Evolutionary conservation across 2,329 filamentous ascomycete genomes (phyloP).

Genomic region (Pyrenophora graminea): DNA sequence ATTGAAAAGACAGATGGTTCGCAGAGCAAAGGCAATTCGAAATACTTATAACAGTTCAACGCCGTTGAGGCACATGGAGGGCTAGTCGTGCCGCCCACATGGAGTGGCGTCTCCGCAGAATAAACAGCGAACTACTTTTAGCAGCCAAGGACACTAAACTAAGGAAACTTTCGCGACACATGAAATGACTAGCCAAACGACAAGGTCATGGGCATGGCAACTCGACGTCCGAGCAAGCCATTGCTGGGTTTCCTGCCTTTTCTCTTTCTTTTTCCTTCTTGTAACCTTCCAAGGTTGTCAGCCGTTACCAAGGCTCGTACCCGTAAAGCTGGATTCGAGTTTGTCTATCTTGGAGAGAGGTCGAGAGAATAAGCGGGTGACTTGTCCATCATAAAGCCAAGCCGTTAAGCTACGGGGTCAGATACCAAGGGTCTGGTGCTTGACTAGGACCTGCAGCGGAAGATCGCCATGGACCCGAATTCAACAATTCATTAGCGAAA

Average conservation of each 20-base stretch:
- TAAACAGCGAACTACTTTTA: slow-evolving; percentile 21
- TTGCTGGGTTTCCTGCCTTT: background rate
- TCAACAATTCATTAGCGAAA: slow-evolving; percentile 1
- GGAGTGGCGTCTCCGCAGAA: slow-evolving; percentile 22
- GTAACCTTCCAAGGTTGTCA: background rate
- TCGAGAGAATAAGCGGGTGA: background rate
- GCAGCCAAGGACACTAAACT: slow-evolving; percentile 26
- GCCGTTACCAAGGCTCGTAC: background rate
- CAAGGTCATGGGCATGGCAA: slow-evolving; percentile 2
- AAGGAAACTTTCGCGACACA: slow-evolving; percentile 18
- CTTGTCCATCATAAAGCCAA: slow-evolving; percentile 13
- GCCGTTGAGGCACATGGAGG: slow-evolving; percentile 10
- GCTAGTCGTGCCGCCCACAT: slow-evolving; percentile 23
- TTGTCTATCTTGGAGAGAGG: background rate
- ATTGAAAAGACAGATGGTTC: slow-evolving; percentile 18
- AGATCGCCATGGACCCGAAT: slow-evolving; percentile 17
- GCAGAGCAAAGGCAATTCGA: slow-evolving; percentile 4
- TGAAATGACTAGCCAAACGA: slow-evolving; percentile 20
- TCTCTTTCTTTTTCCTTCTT: background rate
- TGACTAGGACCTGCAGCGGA: slow-evolving; percentile 19
- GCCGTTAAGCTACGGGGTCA: slow-evolving; percentile 14
- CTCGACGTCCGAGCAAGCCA: background rate
- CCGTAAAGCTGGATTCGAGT: background rate
- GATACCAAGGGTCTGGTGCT: slow-evolving; percentile 12
- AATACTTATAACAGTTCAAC: slow-evolving; percentile 27